Base-by-base conservation (phyloP, 1,284 basidiomycete species). In the Kwoniella shivajii region DNA sequence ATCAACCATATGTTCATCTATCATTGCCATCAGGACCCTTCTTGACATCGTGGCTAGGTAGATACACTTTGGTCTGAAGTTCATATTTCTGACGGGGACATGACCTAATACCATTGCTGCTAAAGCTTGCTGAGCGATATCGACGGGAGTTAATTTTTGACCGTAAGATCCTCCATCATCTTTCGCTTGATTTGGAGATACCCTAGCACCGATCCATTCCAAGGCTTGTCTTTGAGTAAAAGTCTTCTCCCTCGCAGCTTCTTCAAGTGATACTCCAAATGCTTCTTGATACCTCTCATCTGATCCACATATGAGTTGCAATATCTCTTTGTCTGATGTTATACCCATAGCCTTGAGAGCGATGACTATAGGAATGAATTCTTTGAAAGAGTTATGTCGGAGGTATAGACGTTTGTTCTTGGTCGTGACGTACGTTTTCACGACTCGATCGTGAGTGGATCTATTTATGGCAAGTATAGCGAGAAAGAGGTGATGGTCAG, bases 21-120 rank as follows among this genome's bases (percentile, higher is more conserved):
- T 85, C 87, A 98, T 92, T 27, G 92, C 92, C 88, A 94, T 92
- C 53, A 99, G 81, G 3, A 99, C 96, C 49, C 96, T 83, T 26
- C 96, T 84, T 0, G 93, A 93, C 96, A 99, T 99, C 0, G 92
- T 96, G 1, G 92, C 94, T 33, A 99, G 89, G 77, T 99, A 99
- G 69, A 99, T 91, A 27, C 93, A 92, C 76, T 99, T 99, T 11
- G 93, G 85, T 47, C 90, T 83, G 76, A 99, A 93, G 78, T 99
- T 93, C 60, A 96, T 82, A 22, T 89, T 86, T 50, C 87, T 84
- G 29, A 99, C 93, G 3, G 93, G 91, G 2, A 99, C 93, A 78
- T 99, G 96, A 4, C 94, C 94, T 45, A 99, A 84, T 6, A 99
- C 92, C 72, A 99, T 96, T 2, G 96, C 95, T 1, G 95, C 93